Conservation (phyloP, 2,329 filamentous ascomycete genomes). For the Cadophora luteo-olivacea region DNA sequence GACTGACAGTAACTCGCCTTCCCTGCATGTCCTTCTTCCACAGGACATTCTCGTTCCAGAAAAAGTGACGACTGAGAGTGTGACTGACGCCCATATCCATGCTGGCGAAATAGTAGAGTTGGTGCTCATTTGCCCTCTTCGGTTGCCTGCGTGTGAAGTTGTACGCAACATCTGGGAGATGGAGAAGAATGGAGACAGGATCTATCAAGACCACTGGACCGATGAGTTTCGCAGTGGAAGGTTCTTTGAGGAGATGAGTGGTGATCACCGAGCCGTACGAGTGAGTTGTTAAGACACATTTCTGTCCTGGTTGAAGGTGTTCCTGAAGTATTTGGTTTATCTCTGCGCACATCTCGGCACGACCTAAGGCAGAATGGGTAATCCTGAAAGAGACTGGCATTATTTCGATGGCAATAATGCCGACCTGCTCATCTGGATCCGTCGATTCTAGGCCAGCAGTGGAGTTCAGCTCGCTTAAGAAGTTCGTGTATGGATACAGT, state of each 20-base stretch:
- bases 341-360: constrained; percentile 57
- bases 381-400: constrained; percentile 65
- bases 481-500: constrained; percentile 61
- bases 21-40: constrained; percentile 62
- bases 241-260: constrained; percentile 59
- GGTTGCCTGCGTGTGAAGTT: constrained; percentile 60
- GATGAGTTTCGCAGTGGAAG: constrained; percentile 50
- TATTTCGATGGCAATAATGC: constrained; percentile 64
- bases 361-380: constrained; percentile 54
- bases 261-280: constrained; percentile 61
- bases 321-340: constrained; percentile 57
- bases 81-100: constrained; percentile 65
- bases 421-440: constrained; percentile 55
- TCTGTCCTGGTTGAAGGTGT: constrained; percentile 53
- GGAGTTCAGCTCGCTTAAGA: constrained; percentile 58
- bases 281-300: constrained; percentile 60
- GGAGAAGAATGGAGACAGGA: constrained; percentile 64
- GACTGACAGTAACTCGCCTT: constrained; percentile 53
- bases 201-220: constrained; percentile 61
- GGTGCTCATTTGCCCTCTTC: constrained; percentile 59
- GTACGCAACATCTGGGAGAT: constrained; percentile 67
- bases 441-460: constrained; percentile 39
- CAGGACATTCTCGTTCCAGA: constrained; percentile 66
- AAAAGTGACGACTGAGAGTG: constrained; percentile 63
- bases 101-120: constrained; percentile 65